A percentile compares a stretch with the other conserved stretches of the same genome.
These are phyloP conservation scores for Xylaria venustula DNA, from an alignment of 495 filamentous ascomycete species.

Conservation along the genomic window DNA sequence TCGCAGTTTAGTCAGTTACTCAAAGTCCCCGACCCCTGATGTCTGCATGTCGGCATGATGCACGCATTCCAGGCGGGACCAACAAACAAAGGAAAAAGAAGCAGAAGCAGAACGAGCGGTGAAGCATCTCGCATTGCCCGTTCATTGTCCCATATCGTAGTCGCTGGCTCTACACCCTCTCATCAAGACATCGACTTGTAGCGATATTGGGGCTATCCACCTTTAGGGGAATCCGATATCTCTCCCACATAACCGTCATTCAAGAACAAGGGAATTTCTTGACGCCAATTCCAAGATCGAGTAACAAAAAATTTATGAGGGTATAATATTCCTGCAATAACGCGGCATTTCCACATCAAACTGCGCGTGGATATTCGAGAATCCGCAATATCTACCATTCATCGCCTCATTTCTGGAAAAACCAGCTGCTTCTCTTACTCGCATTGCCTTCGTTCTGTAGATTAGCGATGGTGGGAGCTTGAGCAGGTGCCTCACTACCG, in stretches of 20 bases:
- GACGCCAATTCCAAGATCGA: not conserved
- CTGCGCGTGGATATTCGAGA: not conserved
- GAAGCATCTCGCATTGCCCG: not conserved
- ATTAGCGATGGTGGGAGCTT: slow-evolving; percentile 52
- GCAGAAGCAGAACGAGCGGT: too few species aligned
- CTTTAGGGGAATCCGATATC: not conserved
- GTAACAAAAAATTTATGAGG: not conserved
- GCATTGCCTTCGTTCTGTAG: slow-evolving; percentile 50
- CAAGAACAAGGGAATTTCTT: not conserved
- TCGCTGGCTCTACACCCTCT: not conserved
- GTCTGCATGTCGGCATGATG: slow-evolving; percentile 2
- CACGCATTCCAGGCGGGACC: not conserved
- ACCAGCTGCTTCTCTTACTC: slow-evolving; percentile 57
- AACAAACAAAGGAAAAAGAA: not conserved
- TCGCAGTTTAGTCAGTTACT: slow-evolving; percentile 1
- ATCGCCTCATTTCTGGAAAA: slow-evolving; percentile 49
- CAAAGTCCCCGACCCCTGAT: slow-evolving; percentile 4
- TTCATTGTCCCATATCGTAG: not conserved
- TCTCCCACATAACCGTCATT: not conserved
- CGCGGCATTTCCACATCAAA: not conserved
- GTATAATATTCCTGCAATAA: not conserved
- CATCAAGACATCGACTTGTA: not conserved
- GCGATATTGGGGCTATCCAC: not conserved
- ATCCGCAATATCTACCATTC: not conserved
- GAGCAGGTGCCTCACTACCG: slow-evolving; percentile 54